A percentile compares a stretch with the other conserved stretches of the same genome.
These are phyloP conservation scores for Zygosaccharomyces pseudorouxii DNA, from an alignment of 805 yeast species.

Conservation along the genomic window DNA sequence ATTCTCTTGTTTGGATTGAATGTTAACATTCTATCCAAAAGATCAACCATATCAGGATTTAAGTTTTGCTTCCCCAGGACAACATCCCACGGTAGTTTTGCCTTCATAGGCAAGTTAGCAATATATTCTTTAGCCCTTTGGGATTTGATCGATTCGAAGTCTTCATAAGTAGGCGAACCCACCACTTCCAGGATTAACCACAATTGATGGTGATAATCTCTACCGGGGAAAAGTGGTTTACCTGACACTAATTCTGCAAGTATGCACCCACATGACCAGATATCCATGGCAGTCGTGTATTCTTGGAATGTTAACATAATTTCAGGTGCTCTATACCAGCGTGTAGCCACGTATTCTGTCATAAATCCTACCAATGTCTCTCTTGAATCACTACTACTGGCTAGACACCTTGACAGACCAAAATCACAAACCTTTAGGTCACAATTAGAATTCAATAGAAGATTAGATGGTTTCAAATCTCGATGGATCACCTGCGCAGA, in stretches of 20 bases:
- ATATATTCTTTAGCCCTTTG: slow-evolving; percentile 76
- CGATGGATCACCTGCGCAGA: slow-evolving; percentile 70
- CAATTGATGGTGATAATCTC: slow-evolving; percentile 66
- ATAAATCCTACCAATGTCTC: slow-evolving; percentile 49
- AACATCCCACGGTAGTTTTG: slow-evolving; percentile 45
- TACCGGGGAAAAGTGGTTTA: slow-evolving; percentile 69
- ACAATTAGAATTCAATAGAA: slow-evolving; percentile 63
- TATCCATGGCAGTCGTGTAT: slow-evolving; percentile 70
- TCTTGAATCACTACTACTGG: slow-evolving; percentile 38
- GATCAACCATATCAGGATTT: slow-evolving; percentile 51
- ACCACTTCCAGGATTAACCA: slow-evolving; percentile 60
- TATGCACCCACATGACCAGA: slow-evolving; percentile 80
- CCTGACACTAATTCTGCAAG: slow-evolving; percentile 62
- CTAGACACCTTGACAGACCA: slow-evolving; percentile 61
- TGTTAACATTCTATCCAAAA: slow-evolving; percentile 62
- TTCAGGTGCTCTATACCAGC: slow-evolving; percentile 85
- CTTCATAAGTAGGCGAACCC: slow-evolving; percentile 73
- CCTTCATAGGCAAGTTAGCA: slow-evolving; percentile 57
- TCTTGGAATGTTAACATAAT: slow-evolving; percentile 70
- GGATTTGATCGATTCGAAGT: slow-evolving; percentile 66
- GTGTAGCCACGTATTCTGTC: slow-evolving; percentile 79
- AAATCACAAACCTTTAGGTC: slow-evolving; percentile 76
- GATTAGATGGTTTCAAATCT: slow-evolving; percentile 71
- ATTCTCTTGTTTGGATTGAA: slow-evolving; percentile 73
- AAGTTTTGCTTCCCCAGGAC: slow-evolving; percentile 24